Percentiles rank a stretch among this genome's conserved stretches.
phyloP scores from a whole-genome alignment of 306 rosid species.

The Prunus davidiana region DNA sequence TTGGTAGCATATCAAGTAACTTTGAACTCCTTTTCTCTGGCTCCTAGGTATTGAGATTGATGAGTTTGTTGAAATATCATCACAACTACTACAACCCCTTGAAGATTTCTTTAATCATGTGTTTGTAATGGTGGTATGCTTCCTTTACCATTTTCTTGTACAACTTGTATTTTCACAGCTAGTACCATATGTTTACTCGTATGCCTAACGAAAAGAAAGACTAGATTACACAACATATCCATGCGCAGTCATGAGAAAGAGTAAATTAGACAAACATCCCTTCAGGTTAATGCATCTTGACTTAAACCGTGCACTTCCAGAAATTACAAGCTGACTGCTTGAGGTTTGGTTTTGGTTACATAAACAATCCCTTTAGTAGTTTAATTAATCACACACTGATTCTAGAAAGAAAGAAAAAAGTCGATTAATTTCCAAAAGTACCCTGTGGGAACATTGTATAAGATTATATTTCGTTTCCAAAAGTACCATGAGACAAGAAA shows the following conservation, averaged over 20 bases:
- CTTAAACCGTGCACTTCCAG: not conserved
- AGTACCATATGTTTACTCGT: not conserved
- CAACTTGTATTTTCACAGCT: not conserved
- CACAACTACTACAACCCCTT: conserved; percentile 76
- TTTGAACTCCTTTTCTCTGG: conserved; percentile 18
- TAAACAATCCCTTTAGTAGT: not conserved
- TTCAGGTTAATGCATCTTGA: not conserved
- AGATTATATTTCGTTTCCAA: no score
- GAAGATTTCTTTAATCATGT: conserved; percentile 82
- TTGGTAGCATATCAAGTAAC: not conserved
- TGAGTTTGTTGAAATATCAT: conserved; percentile 64
- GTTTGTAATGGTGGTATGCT: conserved; percentile 96
- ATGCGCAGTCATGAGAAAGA: no score
- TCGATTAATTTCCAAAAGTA: no score
- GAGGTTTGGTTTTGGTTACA: no score
- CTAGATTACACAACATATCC: no score
- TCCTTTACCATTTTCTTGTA: conserved; percentile 1
- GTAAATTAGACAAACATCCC: not conserved
- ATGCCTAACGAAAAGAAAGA: not conserved
- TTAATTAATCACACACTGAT: no score
- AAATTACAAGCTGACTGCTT: not conserved
- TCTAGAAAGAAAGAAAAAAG: no score
- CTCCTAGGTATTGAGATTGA: conserved; percentile 59
- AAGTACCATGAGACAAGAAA: not conserved
- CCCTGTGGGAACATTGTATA: no score